Evolutionary conservation across 129 eudicot species (phyloP), one percentile per base, ranked within the genome.

Genomic region (Oenanthe sinensis): DNA sequence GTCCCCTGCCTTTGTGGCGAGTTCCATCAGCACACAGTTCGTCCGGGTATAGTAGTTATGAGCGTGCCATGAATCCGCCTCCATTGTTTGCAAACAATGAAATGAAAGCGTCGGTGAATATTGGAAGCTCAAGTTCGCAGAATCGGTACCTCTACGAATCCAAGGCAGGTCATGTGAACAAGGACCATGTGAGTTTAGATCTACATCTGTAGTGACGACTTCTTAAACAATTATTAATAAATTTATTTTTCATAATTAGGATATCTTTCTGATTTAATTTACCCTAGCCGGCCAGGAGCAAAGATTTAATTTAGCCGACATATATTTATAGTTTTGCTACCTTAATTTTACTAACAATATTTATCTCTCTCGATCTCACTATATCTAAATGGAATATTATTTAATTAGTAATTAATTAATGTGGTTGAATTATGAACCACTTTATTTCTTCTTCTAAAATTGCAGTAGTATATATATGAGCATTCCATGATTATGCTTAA

Each of bases 151-250:
- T 85, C 77, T 88, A 79, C 44, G 90, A 88, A 77, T 36, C 89
- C 16, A 91, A 89, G 83, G 71, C 88, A 11, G 81, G 77, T 58
- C 67, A 24, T 71, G 82, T 75, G 82, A 87, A 89, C 81, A 87
- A 89, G 83, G 97, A 96, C 78, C 91, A 85, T 62, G 97, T 92
- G 88, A 92, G 99, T 92, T 92, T 92, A 87, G 99, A 96, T 81
- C 87, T 96, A 83, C 97, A 86, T 81, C 82, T 96, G 88, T 96
- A 87, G 83, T n/a, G 67, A 71, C n/a, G 67, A 71, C n/a, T 76
- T 78, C 9, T 17, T 70, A 7, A n/a, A 22, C 15, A 43, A 44
- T 72, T 43, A 6, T 33, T 33, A 40, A 63, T 69, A 69, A 30
- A 69, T 14, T 46, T 26, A 55, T 55, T 28, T 55, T 22, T 55